Base-by-base conservation (phyloP, 1,139 yeast genomes). In the Candida tropicalis region DNA sequence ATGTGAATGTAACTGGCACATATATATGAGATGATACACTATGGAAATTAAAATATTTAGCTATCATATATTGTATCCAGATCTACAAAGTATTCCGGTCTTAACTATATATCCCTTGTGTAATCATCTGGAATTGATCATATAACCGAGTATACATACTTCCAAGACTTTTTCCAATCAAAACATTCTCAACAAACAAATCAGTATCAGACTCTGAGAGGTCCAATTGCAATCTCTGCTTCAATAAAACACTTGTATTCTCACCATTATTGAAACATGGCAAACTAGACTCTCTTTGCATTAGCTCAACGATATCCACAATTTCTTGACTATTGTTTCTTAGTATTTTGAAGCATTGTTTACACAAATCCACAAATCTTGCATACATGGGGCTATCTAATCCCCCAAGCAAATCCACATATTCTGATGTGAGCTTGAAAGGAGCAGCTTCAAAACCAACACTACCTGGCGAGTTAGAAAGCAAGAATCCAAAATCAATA, bases 361-460 rank as follows among this genome's bases (percentile, higher is more conserved):
- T 87, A 56, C 89, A 77, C 17, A 87, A 58, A 6, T 68, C 60
- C 33, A 78, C 78, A 66, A 87, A 93, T 39, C 72, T 70, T 36
- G 65, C 59, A 63, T 79, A 93, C 39, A 75, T 68, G 12, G 70
- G 75, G 13, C 88, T 77, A 1, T 81, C 83, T 0, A 72, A 45
- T 0, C 98, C 98, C 5, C 96, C 99, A 55, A 93, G 64, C 4
- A 93, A 63, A 34, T 91, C 97, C 17, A 90, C 80, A 56, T 93
- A 93, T 58, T 93, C 99, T 46, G 75, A 73, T 0, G 98, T 89
- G 13, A 93, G 69, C 59, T 93, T 93, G 73, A 93, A 93, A 1
- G 99, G 97, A 0, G 98, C 97, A 1, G 97, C 95, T 59, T 93
- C 99, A 62, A 93, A 90, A 0, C 97, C 97, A 43, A 93, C 89